phyloP scores from a whole-genome alignment of 805 yeast species.

The Pichia phayaonensis region DNA sequence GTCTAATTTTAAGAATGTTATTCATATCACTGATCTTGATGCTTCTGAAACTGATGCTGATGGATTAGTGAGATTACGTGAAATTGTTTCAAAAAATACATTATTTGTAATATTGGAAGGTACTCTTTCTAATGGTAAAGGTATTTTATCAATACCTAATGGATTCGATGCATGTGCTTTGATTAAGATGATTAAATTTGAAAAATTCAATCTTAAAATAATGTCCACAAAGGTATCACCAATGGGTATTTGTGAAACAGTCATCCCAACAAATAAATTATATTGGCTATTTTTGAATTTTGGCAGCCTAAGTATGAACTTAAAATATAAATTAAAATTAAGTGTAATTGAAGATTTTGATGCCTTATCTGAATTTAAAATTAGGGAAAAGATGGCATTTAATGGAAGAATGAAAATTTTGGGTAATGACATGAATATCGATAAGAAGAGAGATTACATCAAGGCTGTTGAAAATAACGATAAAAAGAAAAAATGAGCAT shows the following conservation, averaged over 20 bases:
- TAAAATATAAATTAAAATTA: conserved; percentile 18
- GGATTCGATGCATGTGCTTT: conserved; percentile 16
- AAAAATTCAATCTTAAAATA: conserved; percentile 23
- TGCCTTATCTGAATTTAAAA: conserved; percentile 4
- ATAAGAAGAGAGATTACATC: conserved; percentile 37
- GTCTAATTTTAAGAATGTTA: not conserved
- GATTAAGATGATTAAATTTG: conserved; percentile 4
- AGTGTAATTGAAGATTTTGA: conserved; percentile 12
- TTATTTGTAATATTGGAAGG: conserved; percentile 69
- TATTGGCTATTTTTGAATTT: conserved; percentile 11
- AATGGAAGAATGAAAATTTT: conserved; percentile 44
- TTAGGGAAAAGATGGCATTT: conserved; percentile 28
- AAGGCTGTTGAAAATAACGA: conserved; percentile 2
- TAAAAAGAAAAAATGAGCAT: conserved; percentile 5
- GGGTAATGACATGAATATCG: conserved; percentile 35
- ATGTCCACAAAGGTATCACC: conserved; percentile 33
- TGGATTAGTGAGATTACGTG: not conserved
- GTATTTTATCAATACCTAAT: conserved; percentile 51
- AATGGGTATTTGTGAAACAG: conserved; percentile 28
- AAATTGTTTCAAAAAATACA: conserved; percentile 20
- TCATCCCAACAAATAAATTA: conserved; percentile 19
- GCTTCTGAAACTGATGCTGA: conserved; percentile 8
- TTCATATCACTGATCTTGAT: conserved; percentile 6
- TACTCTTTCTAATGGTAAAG: conserved; percentile 77
- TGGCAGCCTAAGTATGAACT: conserved; percentile 11